A percentile compares a stretch with the other conserved stretches of the same genome.
These are phyloP conservation scores for Eutypa lata DNA, from an alignment of 2,329 filamentous ascomycete genomes.

Conservation along the genomic window DNA sequence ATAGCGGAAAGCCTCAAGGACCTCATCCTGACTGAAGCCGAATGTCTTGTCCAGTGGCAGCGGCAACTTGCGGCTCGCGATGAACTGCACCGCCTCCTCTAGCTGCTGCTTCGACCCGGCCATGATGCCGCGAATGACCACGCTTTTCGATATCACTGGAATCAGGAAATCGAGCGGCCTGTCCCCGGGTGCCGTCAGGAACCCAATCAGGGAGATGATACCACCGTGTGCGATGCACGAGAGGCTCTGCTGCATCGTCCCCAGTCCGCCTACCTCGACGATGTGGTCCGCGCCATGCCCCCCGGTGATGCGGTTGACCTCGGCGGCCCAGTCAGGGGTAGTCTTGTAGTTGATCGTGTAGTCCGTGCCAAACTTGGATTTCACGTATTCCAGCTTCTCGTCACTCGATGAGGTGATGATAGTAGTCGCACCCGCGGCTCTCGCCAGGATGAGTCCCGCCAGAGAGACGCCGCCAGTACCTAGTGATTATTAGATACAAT, in stretches of 20 bases:
- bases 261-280: conserved; percentile 37
- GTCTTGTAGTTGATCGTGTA: conserved; percentile 48
- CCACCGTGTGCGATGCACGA: conserved; percentile 42
- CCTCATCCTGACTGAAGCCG: conserved; percentile 25
- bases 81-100: conserved; percentile 29
- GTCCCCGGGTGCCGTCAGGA: conserved; percentile 12
- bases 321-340: conserved; percentile 40
- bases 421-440: conserved; percentile 36
- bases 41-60: conserved; percentile 34
- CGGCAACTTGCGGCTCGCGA: conserved; percentile 21
- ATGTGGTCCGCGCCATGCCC: conserved; percentile 41
- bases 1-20: conserved; percentile 15
- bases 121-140: conserved; percentile 32
- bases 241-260: conserved; percentile 42
- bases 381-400: conserved; percentile 38
- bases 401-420: conserved; percentile 50
- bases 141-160: conserved; percentile 25
- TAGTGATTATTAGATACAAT: conserved; percentile 8
- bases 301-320: conserved; percentile 40
- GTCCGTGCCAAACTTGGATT: conserved; percentile 37
- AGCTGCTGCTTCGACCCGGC: conserved; percentile 32
- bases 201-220: conserved; percentile 33
- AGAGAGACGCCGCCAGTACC: conserved; percentile 47
- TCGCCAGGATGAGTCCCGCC: conserved; percentile 42
- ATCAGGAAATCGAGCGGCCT: conserved; percentile 28